A percentile compares a stretch with the other conserved stretches of the same genome.
These are phyloP conservation scores for Leccinum colubrinum DNA, from an alignment of 1,284 basidiomycete genomes.

Conservation along the genomic window DNA sequence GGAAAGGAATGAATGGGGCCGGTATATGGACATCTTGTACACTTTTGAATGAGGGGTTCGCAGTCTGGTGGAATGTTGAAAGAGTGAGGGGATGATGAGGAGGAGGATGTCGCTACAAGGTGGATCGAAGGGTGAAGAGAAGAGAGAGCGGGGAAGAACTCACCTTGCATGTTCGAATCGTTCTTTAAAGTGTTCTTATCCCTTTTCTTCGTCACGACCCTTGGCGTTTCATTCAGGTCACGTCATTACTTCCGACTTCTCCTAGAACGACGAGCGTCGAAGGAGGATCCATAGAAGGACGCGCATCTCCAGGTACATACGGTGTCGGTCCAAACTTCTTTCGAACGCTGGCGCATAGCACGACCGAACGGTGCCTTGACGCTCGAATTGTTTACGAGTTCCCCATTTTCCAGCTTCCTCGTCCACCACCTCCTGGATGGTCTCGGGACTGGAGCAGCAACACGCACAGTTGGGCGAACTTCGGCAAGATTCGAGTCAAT, in stretches of 20 bases:
- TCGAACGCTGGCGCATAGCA: too few species aligned
- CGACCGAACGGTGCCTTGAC: too few species aligned
- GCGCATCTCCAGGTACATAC: too few species aligned
- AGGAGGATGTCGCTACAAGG: constrained; percentile 22
- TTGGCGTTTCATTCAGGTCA: constrained; percentile 6
- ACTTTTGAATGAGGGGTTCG: constrained; percentile 24
- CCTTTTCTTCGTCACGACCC: constrained; percentile 3
- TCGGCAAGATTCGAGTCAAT: too few species aligned
- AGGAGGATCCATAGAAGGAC: too few species aligned
- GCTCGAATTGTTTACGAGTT: too few species aligned
- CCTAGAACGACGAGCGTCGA: too few species aligned
- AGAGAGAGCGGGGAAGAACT: constrained; percentile 12
- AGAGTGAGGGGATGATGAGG: constrained; percentile 9
- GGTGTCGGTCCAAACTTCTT: too few species aligned
- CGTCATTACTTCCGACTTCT: constrained; percentile 11
- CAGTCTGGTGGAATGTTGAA: constrained; percentile 23
- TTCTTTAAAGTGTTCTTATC: constrained; percentile 7
- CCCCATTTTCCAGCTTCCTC: too few species aligned
- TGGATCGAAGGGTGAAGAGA: background rate
- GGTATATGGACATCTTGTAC: constrained; percentile 31
- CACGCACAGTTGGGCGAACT: too few species aligned
- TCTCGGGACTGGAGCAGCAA: too few species aligned
- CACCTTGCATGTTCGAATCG: constrained; percentile 21
- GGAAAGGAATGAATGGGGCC: constrained; percentile 28
- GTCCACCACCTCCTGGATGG: too few species aligned